A percentile compares a stretch with the other conserved stretches of the same genome.
These are phyloP conservation scores for Pseudomicrostroma phylloplanum DNA, from an alignment of 1,284 basidiomycete genomes.

Conservation along the genomic window DNA sequence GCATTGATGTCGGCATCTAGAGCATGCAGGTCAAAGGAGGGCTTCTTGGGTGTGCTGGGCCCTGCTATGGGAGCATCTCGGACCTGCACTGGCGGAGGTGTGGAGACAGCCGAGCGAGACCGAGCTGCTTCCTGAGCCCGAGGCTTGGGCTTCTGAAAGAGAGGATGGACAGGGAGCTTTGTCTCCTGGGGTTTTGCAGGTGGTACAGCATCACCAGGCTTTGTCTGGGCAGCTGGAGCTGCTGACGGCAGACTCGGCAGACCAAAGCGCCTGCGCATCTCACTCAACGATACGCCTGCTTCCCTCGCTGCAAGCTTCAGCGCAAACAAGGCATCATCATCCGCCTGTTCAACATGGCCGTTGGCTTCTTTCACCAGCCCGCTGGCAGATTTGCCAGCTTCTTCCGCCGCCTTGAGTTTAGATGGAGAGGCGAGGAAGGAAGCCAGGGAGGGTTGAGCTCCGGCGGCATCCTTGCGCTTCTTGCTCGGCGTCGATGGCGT, in stretches of 20 bases:
- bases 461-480: constrained; percentile 1
- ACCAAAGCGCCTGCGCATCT: constrained; percentile 1
- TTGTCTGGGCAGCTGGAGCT: too few relatives aligned
- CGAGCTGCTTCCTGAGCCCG: background rate
- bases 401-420: background rate
- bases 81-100: background rate
- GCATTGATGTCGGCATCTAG: constrained; percentile 31
- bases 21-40: constrained; percentile 19
- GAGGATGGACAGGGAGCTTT: background rate
- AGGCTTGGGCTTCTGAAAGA: background rate
- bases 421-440: constrained; percentile 1
- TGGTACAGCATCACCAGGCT: too few relatives aligned
- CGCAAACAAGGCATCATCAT: background rate
- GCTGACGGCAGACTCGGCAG: too few relatives aligned
- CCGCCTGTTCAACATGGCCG: background rate
- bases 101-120: background rate
- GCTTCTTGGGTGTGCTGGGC: background rate
- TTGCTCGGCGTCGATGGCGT: constrained; percentile 3
- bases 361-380: background rate
- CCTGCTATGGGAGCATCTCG: background rate
- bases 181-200: background rate
- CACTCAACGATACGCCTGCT: background rate
- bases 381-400: background rate
- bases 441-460: constrained; percentile 1
- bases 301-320: constrained; percentile 5